phyloP scores from a whole-genome alignment of 2,329 filamentous ascomycete species.

The Aspergillus sp. region DNA sequence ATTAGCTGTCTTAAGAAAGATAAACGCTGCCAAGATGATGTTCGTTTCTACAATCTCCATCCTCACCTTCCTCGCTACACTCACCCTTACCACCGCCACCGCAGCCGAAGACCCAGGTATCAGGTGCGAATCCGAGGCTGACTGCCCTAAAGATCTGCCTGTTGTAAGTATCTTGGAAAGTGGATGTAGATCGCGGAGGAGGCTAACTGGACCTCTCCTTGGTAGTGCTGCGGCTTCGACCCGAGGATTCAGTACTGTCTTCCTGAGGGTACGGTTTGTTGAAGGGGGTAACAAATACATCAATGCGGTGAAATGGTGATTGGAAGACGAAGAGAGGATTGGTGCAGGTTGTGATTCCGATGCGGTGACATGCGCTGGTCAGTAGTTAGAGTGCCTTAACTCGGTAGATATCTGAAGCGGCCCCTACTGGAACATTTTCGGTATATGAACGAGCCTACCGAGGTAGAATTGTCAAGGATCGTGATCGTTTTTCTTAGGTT shows the following conservation, averaged over 20 bases:
- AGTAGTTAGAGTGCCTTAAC: too few species aligned
- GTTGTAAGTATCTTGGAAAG: neutral
- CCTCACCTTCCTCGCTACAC: neutral
- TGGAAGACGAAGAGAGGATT: too few species aligned
- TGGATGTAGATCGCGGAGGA: too few species aligned
- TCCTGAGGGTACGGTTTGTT: conserved; percentile 45
- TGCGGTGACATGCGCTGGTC: too few species aligned
- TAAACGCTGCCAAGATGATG: conserved; percentile 17
- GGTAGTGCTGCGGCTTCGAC: conserved; percentile 8
- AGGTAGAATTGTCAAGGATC: too few species aligned
- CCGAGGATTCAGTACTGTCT: conserved; percentile 50
- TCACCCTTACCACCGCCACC: neutral
- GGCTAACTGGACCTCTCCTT: neutral
- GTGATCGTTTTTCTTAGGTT: too few species aligned
- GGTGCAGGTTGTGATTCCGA: too few species aligned
- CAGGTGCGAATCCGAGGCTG: neutral
- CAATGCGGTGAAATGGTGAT: too few species aligned
- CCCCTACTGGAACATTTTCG: too few species aligned
- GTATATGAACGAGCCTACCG: too few species aligned
- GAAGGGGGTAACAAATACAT: neutral
- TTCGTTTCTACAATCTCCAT: neutral
- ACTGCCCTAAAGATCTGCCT: neutral
- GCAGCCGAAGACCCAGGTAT: neutral
- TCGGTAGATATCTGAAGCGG: too few species aligned
- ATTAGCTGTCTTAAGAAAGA: too few species aligned